These are phyloP conservation scores for Tremella yokohamensis DNA, from an alignment of 768 basidiomycete genomes.

Conservation along the genomic window DNA sequence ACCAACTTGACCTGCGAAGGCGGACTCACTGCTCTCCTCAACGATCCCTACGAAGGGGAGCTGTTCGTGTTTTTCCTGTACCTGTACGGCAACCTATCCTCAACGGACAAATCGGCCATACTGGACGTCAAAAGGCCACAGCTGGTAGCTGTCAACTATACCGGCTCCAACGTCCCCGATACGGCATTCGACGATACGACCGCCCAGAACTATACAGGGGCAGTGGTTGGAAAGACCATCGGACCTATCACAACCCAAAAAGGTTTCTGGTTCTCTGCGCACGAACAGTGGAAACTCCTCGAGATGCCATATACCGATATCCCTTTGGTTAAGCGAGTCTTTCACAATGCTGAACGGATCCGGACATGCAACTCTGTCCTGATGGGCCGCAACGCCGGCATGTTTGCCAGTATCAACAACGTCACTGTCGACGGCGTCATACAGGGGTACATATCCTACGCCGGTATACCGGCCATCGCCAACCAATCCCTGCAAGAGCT, in stretches of 20 bases:
- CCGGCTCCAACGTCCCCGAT: not conserved
- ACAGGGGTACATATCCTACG: constrained; percentile 5
- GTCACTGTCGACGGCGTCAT: constrained; percentile 1
- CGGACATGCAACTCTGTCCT: constrained; percentile 9
- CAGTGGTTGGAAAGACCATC: not conserved
- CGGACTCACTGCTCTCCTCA: not conserved
- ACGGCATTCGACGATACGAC: not conserved
- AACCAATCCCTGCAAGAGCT: constrained; percentile 1
- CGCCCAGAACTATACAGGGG: not conserved
- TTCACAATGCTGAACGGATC: constrained; percentile 4
- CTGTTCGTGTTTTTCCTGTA: not conserved
- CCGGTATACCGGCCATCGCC: constrained; percentile 8
- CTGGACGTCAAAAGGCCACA: not conserved
- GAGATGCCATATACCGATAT: constrained; percentile 8
- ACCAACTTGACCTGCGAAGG: not conserved
- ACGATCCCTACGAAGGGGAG: constrained; percentile 1
- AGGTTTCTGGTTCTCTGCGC: constrained; percentile 8
- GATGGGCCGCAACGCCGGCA: constrained; percentile 1
- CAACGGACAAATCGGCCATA: not conserved
- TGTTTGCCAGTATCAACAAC: constrained; percentile 8
- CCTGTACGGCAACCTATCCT: not conserved
- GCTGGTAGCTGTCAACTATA: constrained; percentile 8
- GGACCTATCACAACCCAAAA: constrained; percentile 6
- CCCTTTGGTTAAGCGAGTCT: not conserved
- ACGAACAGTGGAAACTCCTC: constrained; percentile 8